Base-by-base conservation (phyloP, 1,284 basidiomycete genomes). In the Entoloma clypeatum region DNA sequence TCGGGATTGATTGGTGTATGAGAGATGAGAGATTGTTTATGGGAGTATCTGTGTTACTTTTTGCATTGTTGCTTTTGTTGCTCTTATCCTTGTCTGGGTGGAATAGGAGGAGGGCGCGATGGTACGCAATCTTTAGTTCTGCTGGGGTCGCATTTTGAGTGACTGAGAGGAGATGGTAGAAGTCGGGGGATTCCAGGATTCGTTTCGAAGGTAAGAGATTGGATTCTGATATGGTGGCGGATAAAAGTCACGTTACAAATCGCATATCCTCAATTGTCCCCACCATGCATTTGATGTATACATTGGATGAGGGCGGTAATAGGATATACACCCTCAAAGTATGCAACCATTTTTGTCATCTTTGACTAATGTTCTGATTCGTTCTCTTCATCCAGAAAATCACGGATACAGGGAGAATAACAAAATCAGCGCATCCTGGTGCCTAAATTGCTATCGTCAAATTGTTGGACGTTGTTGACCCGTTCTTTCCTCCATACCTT, bases 351-450 rank as follows among this genome's bases (percentile, higher is more conserved):
- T n/a, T 4, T 8, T 24, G 5, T 13, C 30, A 8, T 7, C 10
- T 41, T 29, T 9, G 4, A 4, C 28, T 19, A 39, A 13, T 26
- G 21, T 25, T 37, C 13, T 37, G 11, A 23, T 10, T 18, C 55
- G 28, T 16, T 10, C 26, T 43, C 29, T 30, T 37, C n/a, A n/a
- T 39, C 55, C 55, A 94, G 92, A 97, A 96, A 85, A 56, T 77
- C 33, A 92, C 86, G 10, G 74, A 84, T 37, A 69, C 68, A 22
- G 91, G 90, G 36, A 84, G 81, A 67, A 78, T 90, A 50, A 91
- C 91, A 35, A 94, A 92, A 68, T 93, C 90, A 47, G 93, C 93
- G 7, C 93, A 97, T 65, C 93, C 92, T 64, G 92, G 91, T 93
- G n/a, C n/a, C n/a, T n/a, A 22, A 13, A 31, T 13, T 21, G 40